Conservation (phyloP, 208 protist species). For the Acanthamoeba castellanii region DNA sequence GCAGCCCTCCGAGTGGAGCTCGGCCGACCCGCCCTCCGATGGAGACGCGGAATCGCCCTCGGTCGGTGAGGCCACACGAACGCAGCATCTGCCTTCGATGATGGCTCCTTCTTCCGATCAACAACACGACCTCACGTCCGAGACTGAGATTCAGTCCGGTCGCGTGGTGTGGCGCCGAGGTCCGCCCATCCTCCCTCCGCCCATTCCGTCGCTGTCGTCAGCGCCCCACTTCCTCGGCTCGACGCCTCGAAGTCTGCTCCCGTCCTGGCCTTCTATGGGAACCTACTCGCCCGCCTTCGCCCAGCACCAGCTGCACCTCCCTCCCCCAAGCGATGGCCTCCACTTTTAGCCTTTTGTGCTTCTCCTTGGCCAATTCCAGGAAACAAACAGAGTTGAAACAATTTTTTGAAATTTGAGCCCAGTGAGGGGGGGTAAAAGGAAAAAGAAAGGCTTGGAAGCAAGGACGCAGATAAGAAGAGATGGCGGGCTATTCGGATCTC, state of each 20-base stretch:
- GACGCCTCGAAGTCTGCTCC: background rate
- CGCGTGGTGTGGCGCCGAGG: background rate
- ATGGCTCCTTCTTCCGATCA: too few relatives aligned
- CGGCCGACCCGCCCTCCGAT: slow-evolving; percentile 10
- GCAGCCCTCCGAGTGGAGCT: background rate
- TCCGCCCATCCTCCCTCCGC: background rate
- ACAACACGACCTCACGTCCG: background rate
- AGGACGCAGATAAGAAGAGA: background rate
- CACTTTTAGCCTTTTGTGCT: too few relatives aligned
- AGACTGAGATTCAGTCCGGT: slow-evolving; percentile 41
- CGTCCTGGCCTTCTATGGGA: too few relatives aligned
- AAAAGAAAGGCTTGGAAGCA: background rate
- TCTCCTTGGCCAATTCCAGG: too few relatives aligned
- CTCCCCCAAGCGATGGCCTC: too few relatives aligned
- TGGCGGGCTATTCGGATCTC: slow-evolving; percentile 88
- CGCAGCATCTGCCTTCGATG: background rate
- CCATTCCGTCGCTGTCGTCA: background rate
- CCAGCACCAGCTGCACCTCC: too few relatives aligned
- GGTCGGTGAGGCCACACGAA: background rate
- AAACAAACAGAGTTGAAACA: too few relatives aligned
- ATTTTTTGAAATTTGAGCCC: background rate
- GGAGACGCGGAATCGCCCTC: background rate
- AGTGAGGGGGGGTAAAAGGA: background rate
- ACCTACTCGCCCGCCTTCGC: too few relatives aligned
- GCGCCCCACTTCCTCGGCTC: background rate